Evolutionary conservation across 2,329 filamentous ascomycete genomes (phyloP), one percentile per base, ranked within the genome.

Genomic region (Aspergillus calidoustus): DNA sequence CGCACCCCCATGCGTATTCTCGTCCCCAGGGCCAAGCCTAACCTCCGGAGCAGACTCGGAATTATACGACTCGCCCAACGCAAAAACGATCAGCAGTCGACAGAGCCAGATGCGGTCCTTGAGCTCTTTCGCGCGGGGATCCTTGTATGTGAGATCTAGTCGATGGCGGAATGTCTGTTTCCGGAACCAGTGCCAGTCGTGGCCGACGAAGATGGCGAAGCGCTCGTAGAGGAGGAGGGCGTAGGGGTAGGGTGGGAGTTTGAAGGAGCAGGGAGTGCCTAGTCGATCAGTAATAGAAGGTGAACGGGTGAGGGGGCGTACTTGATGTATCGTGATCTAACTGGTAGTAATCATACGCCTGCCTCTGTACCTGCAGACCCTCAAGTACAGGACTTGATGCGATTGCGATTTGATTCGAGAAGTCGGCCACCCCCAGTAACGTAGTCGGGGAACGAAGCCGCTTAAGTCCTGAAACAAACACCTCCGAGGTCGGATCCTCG

Each of bases 41-140:
- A 54, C 57, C 15, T 54, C 61, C 5, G 63, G 63, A 3, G 38
- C 38, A 3, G 43, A 11, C 1, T 57, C 49, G 8, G 44, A 52
- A 41, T 59, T 63, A 31, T 66, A 67, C 4, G 62, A 60, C 50
- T 68, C 66, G 7, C 65, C 65, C 13, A 67, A 48, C 4, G 65
- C 66, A n/a, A 68, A 60, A 23, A 68, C 65, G 15, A 64, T 59
- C 7, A 64, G 61, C 8, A 68, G 47, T 15, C 58, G 55, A 56
- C 65, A 68, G 22, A 68, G 61, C 57, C 66, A 68, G 4, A 54
- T 55, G 1, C 56, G 47, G 22, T 53, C 51, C 9, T 49, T 51
- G 4, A 46, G n/a, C 31, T 62, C 28, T 7, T 11, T 11, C 7
- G 34, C 34, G 15, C n/a, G 31, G 7, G 57, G 49, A 34, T 53